Conservation (phyloP, 768 basidiomycete species). For the Amyloporia xantha region DNA sequence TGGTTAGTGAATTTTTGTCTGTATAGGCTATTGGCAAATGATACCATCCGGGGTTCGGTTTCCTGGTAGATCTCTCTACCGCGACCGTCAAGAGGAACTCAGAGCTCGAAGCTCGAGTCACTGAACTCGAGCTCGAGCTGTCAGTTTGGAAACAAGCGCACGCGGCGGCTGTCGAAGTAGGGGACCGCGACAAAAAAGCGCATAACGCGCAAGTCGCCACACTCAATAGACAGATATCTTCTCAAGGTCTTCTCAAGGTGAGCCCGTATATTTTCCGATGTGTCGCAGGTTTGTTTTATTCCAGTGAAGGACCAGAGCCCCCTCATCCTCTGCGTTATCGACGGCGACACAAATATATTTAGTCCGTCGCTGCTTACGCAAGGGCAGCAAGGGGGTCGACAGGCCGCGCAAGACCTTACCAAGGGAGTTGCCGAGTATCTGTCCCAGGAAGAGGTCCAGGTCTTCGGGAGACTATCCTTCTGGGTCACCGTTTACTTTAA, state of each 20-base stretch:
- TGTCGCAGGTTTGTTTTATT: background rate
- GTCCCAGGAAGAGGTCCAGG: slow-evolving; percentile 51
- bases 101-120: slow-evolving; percentile 57
- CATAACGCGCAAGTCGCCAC: slow-evolving; percentile 63
- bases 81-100: slow-evolving; percentile 57
- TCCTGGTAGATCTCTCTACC: slow-evolving; percentile 51
- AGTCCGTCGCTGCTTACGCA: slow-evolving; percentile 48
- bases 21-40: no score
- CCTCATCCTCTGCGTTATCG: slow-evolving; percentile 68
- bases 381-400: slow-evolving; percentile 59
- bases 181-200: slow-evolving; percentile 56
- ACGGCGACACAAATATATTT: slow-evolving; percentile 69
- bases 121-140: slow-evolving; percentile 64
- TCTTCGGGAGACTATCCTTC: slow-evolving; percentile 61
- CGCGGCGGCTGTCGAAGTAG: slow-evolving; percentile 51
- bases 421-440: slow-evolving; percentile 65
- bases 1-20: slow-evolving; percentile 33
- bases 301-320: slow-evolving; percentile 49
- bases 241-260: slow-evolving; percentile 46
- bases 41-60: no score
- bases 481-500: slow-evolving; percentile 73
- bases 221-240: slow-evolving; percentile 58
- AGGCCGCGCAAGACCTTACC: slow-evolving; percentile 57
- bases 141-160: slow-evolving; percentile 69
- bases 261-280: slow-evolving; percentile 4